These are phyloP conservation scores for Neostapfia colusana DNA, from an alignment of 176 grass and related monocot species.

Conservation along the genomic window DNA sequence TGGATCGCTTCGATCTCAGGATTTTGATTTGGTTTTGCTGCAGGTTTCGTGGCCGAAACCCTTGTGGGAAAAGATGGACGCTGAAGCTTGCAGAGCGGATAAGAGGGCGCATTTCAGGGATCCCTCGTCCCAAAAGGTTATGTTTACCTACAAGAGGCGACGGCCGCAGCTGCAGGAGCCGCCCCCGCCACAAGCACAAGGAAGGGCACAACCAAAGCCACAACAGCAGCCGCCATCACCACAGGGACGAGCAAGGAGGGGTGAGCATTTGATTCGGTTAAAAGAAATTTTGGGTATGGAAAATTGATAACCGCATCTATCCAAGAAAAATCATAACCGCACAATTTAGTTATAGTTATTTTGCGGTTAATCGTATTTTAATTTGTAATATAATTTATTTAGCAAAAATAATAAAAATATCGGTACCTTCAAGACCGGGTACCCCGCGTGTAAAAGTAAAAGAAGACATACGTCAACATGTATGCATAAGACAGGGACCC, in stretches of 20 bases:
- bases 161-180: conserved; percentile 6
- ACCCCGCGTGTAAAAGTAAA: too few relatives aligned
- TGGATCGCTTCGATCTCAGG: conserved; percentile 20
- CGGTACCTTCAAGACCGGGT: too few relatives aligned
- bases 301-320: too few relatives aligned
- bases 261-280: too few relatives aligned
- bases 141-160: conserved; percentile 54
- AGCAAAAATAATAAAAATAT: too few relatives aligned
- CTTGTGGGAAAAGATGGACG: conserved; percentile 44
- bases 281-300: too few relatives aligned
- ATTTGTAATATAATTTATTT: too few relatives aligned
- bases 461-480: too few relatives aligned
- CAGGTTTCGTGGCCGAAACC: conserved; percentile 52
- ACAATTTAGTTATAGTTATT: too few relatives aligned
- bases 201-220: neutral
- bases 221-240: neutral
- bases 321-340: too few relatives aligned
- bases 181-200: neutral
- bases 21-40: conserved; percentile 36
- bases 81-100: conserved; percentile 33
- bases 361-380: too few relatives aligned
- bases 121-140: conserved; percentile 32
- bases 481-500: too few relatives aligned
- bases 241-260: neutral
- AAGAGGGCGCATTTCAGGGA: conserved; percentile 50